phyloP scores from a whole-genome alignment of 495 filamentous ascomycete species.

The Xylaria nigripes region DNA sequence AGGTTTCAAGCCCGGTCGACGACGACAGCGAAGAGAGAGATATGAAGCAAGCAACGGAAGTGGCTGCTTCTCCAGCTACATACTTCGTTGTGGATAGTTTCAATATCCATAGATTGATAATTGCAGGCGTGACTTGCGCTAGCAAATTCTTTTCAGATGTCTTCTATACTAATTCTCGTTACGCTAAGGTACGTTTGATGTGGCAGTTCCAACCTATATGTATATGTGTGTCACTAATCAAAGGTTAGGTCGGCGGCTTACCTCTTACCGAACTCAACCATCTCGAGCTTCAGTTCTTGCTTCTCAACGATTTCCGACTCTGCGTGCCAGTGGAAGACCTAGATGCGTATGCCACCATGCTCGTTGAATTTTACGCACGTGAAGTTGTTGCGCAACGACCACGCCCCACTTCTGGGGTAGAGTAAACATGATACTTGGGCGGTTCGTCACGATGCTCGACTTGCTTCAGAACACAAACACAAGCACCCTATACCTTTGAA shows the following conservation, averaged over 20 bases:
- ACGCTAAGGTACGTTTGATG: slow-evolving; percentile 73
- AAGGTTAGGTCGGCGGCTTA: slow-evolving; percentile 76
- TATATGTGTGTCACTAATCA: neutral
- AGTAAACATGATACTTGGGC: neutral
- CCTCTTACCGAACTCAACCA: slow-evolving; percentile 97
- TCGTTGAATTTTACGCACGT: slow-evolving; percentile 94
- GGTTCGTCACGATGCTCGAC: neutral
- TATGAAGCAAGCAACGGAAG: slow-evolving; percentile 11
- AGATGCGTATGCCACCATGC: slow-evolving; percentile 96
- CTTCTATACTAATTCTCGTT: slow-evolving; percentile 98
- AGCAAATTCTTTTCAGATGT: slow-evolving; percentile 99
- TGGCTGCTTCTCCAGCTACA: slow-evolving; percentile 42
- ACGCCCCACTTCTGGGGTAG: slow-evolving; percentile 13
- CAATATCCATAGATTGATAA: slow-evolving; percentile 96
- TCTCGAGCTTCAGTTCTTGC: slow-evolving; percentile 90
- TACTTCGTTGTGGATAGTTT: slow-evolving; percentile 99
- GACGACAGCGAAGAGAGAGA: slow-evolving; percentile 27
- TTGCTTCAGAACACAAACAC: neutral
- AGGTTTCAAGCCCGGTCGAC: slow-evolving; percentile 32
- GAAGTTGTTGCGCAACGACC: slow-evolving; percentile 65
- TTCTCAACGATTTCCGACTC: slow-evolving; percentile 94
- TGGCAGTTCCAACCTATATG: neutral
- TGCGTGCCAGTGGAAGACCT: slow-evolving; percentile 91
- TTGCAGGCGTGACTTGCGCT: slow-evolving; percentile 94
- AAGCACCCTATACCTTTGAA: neutral